phyloP scores from a whole-genome alignment of 2,329 filamentous ascomycete species.

The Cladophialophora exuberans region DNA sequence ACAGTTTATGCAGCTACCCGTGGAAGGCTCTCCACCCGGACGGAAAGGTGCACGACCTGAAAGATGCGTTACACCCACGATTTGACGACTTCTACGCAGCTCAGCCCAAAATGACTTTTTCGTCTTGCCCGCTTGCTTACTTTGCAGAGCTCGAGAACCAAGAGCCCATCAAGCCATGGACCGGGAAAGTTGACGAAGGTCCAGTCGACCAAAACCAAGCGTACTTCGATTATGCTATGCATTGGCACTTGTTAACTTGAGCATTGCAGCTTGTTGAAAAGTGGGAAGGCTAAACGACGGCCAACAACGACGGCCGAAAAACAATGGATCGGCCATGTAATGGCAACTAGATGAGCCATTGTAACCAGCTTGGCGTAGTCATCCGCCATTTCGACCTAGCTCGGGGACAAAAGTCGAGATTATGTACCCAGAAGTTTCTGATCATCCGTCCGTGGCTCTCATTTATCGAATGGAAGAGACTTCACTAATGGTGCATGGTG shows the following conservation, averaged over 20 bases:
- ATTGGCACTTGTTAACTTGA: neutral
- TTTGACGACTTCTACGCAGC: conserved; percentile 42
- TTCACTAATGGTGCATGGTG: neutral
- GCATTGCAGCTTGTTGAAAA: no score
- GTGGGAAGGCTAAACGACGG: no score
- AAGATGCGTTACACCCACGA: conserved; percentile 35
- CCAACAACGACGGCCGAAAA: no score
- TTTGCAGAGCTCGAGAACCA: neutral
- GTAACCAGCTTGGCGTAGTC: no score
- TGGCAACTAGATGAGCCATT: no score
- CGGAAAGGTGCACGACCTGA: conserved; percentile 35
- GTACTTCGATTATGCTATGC: neutral
- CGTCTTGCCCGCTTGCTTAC: conserved; percentile 41
- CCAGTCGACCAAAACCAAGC: neutral
- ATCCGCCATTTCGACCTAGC: no score
- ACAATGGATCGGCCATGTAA: no score
- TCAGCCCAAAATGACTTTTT: conserved; percentile 37
- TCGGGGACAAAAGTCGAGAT: no score
- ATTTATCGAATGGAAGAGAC: no score
- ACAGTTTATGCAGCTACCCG: conserved; percentile 34
- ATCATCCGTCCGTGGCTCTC: no score
- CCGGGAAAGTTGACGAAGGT: neutral
- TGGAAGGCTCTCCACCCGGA: conserved; percentile 37
- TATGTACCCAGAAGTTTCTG: no score
- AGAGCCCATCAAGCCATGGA: neutral